Percentiles rank a stretch among this genome's conserved stretches.
Conservation (phyloP, 1,139 yeast genomes). For the Saccharomycopsis crataegensis region DNA sequence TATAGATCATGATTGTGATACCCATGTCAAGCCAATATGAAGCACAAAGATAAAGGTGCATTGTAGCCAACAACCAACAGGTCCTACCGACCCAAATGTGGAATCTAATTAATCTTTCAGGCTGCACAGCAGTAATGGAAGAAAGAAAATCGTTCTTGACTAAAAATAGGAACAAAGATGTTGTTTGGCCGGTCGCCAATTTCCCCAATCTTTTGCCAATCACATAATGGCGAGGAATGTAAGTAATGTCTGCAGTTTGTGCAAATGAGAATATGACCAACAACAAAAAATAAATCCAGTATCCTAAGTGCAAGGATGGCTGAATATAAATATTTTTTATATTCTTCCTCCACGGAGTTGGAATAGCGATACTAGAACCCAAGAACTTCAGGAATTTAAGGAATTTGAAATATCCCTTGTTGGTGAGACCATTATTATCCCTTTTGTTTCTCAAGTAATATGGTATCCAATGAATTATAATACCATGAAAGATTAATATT, state of each 20-base stretch:
- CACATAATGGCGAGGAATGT: constrained; percentile 34
- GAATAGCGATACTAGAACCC: constrained; percentile 28
- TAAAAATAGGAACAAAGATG: constrained; percentile 33
- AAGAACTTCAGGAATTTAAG: constrained; percentile 29
- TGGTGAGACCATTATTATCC: constrained; percentile 10
- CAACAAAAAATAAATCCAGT: constrained; percentile 29
- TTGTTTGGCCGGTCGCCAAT: constrained; percentile 38
- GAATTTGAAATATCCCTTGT: constrained; percentile 26
- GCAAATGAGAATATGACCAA: constrained; percentile 23
- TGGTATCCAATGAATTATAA: constrained; percentile 39
- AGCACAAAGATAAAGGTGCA: constrained; percentile 32
- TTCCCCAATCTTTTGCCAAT: constrained; percentile 39
- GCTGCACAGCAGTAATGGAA: constrained; percentile 37
- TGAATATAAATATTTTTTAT: constrained; percentile 29
- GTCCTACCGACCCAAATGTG: constrained; percentile 42
- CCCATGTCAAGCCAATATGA: constrained; percentile 37
- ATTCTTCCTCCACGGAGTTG: constrained; percentile 23
- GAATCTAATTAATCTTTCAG: constrained; percentile 34
- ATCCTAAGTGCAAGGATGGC: constrained; percentile 35
- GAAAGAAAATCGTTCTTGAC: constrained; percentile 37
- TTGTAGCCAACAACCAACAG: constrained; percentile 34
- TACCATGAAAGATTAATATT: constrained; percentile 33
- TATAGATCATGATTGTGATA: constrained; percentile 35
- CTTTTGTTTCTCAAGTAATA: constrained; percentile 22
- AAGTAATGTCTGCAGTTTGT: constrained; percentile 35